These are phyloP conservation scores for Penicillium frequentans DNA, from an alignment of 2,329 filamentous ascomycete species.

Conservation along the genomic window DNA sequence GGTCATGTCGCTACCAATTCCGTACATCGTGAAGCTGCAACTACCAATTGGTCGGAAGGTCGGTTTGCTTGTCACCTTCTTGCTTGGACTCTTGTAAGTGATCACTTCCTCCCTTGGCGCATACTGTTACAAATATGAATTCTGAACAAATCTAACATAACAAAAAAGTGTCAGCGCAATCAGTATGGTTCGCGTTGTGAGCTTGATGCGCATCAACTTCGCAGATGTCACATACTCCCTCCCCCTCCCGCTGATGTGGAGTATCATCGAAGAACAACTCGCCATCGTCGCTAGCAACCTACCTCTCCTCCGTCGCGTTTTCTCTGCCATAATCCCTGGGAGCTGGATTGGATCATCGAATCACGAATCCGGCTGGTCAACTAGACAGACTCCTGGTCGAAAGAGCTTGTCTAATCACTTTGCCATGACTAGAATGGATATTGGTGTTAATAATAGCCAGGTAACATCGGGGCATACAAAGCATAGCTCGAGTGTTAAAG, in stretches of 20 bases:
- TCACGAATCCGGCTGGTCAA: not conserved
- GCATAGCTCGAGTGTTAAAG: too few species aligned
- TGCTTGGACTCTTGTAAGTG: conserved; percentile 24
- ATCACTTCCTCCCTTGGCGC: not conserved
- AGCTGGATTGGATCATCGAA: not conserved
- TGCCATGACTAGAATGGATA: not conserved
- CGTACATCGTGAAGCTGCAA: conserved; percentile 23
- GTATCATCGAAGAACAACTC: conserved; percentile 16
- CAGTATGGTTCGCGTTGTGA: conserved; percentile 16
- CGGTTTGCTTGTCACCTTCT: conserved; percentile 19
- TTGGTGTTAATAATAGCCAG: not conserved
- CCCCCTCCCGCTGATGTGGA: conserved; percentile 16
- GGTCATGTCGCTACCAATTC: conserved; percentile 23
- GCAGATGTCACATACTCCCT: conserved; percentile 17
- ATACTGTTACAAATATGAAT: too few species aligned
- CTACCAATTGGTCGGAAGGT: conserved; percentile 16
- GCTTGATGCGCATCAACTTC: conserved; percentile 16
- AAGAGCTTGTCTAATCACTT: not conserved
- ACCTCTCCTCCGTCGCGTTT: not conserved
- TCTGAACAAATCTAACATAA: not conserved
- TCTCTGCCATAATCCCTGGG: not conserved
- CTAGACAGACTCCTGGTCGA: not conserved
- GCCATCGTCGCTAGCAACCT: conserved; percentile 7
- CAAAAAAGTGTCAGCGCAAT: conserved; percentile 17
- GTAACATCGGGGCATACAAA: not conserved